Evolutionary conservation across 2,329 filamentous ascomycete genomes (phyloP).

Genomic region (Talaromyces albobiverticillius): DNA sequence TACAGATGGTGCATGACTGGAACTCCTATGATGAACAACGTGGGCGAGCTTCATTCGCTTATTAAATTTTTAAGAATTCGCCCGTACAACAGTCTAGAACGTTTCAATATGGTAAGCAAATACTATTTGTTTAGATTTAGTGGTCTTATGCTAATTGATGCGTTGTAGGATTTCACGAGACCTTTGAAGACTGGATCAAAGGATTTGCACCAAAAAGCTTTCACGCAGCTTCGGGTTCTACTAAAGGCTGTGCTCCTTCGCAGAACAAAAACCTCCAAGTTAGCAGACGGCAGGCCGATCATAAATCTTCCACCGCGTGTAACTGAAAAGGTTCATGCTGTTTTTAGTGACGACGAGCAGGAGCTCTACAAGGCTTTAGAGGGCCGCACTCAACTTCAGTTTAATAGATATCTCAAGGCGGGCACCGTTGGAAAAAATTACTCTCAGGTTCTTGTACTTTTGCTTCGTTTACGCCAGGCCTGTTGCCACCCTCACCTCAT

Average conservation of each 20-base stretch:
- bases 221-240: constrained; percentile 69
- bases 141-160: constrained; percentile 11
- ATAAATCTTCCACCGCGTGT: constrained; percentile 65
- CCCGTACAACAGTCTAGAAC: constrained; percentile 65
- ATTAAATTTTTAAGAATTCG: constrained; percentile 73
- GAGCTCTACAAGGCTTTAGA: constrained; percentile 67
- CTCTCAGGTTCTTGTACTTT: constrained; percentile 73
- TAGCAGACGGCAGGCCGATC: constrained; percentile 79
- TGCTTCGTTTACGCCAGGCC: constrained; percentile 75
- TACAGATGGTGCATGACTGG: constrained; percentile 75
- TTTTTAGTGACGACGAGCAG: constrained; percentile 65
- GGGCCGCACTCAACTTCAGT: constrained; percentile 62
- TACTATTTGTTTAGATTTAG: neutral
- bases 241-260: constrained; percentile 79
- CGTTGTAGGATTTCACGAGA: constrained; percentile 48
- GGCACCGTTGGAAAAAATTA: constrained; percentile 71
- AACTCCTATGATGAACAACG: constrained; percentile 85
- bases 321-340: constrained; percentile 59
- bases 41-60: constrained; percentile 73
- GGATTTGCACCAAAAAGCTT: constrained; percentile 47
- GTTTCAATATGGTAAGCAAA: constrained; percentile 56
- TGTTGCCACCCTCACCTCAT: constrained; percentile 75
- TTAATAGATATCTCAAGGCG: constrained; percentile 72
- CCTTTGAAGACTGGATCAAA: constrained; percentile 47
- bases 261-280: constrained; percentile 73